phyloP scores from a whole-genome alignment of 2,329 filamentous ascomycete species.

The Alternaria postmessia region DNA sequence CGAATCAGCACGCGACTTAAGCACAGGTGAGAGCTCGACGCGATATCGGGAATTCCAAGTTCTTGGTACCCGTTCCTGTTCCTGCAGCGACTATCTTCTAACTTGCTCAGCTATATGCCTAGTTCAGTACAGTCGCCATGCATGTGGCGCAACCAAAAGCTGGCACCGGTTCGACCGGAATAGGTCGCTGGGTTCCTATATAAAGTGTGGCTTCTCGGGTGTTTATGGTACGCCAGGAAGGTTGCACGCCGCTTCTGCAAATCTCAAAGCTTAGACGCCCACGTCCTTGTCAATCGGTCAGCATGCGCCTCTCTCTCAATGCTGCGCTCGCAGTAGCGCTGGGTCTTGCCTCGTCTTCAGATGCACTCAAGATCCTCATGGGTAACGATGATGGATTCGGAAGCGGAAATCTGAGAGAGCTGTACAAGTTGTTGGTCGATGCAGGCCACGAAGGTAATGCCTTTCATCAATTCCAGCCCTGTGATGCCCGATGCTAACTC shows the following conservation, averaged over 20 bases:
- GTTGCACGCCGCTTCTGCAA: not conserved
- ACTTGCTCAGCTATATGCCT: not conserved
- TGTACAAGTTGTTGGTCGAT: conserved; percentile 39
- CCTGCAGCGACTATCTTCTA: conserved; percentile 13
- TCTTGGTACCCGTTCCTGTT: not conserved
- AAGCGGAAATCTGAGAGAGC: conserved; percentile 47
- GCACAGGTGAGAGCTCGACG: conserved; percentile 8
- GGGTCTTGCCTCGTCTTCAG: conserved; percentile 21
- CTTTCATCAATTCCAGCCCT: not conserved
- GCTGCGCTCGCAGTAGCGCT: conserved; percentile 27
- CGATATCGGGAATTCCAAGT: conserved; percentile 10
- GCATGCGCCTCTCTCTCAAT: conserved; percentile 27
- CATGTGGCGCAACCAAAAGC: not conserved
- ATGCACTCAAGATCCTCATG: conserved; percentile 48
- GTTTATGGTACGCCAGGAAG: not conserved
- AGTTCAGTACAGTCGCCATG: not conserved
- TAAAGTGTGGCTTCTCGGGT: not conserved
- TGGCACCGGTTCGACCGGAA: not conserved
- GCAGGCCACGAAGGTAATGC: conserved; percentile 37
- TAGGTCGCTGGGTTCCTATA: not conserved
- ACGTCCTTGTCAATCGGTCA: not conserved
- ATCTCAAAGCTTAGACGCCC: not conserved
- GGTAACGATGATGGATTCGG: conserved; percentile 54
- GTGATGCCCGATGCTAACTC: not conserved
- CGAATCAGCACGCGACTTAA: conserved; percentile 6